phyloP scores from a whole-genome alignment of 345 rosid genomes.

The Bruguiera gymnorhiza region DNA sequence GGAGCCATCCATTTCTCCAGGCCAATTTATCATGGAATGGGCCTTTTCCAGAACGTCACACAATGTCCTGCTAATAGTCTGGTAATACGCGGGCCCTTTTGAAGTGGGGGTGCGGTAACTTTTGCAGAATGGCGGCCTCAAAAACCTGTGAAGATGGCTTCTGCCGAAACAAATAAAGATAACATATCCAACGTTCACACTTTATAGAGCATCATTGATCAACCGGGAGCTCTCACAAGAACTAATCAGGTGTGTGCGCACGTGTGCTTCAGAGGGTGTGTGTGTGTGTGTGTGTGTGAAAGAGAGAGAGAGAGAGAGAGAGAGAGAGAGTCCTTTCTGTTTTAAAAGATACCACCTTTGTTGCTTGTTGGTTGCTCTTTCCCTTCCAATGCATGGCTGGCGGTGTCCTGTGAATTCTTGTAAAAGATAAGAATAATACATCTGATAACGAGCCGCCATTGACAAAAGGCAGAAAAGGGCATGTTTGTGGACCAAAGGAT shows the following conservation, averaged over 20 bases:
- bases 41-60: not conserved
- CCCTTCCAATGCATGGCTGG: slow-evolving; percentile 4
- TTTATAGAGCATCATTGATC: not conserved
- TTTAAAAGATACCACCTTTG: slow-evolving; percentile 10
- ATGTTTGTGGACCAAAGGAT: slow-evolving; percentile 13
- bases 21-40: not conserved
- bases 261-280: not conserved
- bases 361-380: no score
- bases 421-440: slow-evolving; percentile 5
- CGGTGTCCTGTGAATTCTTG: not conserved
- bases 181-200: not conserved
- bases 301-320: not conserved
- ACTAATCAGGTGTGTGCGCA: slow-evolving; percentile 5
- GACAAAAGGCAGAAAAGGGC: slow-evolving; percentile 25
- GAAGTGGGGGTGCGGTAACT: no score
- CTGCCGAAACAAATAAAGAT: not conserved
- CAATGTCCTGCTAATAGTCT: not conserved
- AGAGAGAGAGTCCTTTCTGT: slow-evolving; percentile 8
- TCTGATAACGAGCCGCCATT: slow-evolving; percentile 25
- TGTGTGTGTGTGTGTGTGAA: no score
- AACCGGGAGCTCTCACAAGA: not conserved
- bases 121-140: no score
- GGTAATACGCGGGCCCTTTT: no score
- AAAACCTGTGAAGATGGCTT: not conserved
- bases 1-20: not conserved